phyloP scores from a whole-genome alignment of 768 basidiomycete species.

The Leucosporidium creatinivorum region DNA sequence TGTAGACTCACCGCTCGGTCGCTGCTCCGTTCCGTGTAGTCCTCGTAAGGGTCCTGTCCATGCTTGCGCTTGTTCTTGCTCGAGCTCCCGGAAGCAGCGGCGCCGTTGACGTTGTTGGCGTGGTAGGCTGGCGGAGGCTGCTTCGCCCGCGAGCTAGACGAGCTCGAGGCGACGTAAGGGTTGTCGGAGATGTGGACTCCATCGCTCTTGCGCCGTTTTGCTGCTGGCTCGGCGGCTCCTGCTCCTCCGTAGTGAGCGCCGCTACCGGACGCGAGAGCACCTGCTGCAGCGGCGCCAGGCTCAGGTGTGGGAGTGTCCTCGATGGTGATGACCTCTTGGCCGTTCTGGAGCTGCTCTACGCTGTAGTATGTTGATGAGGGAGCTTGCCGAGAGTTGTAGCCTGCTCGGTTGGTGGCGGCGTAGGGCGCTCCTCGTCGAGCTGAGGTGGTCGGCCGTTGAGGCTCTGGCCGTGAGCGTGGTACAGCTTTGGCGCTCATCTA shows the following conservation, averaged over 20 bases:
- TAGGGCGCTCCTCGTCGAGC: background rate
- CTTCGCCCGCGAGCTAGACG: slow-evolving; percentile 1
- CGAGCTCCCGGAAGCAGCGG: background rate
- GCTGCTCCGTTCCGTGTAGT: background rate
- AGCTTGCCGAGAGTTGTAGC: slow-evolving; percentile 1
- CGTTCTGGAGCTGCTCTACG: slow-evolving; percentile 19
- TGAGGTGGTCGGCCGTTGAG: too few species aligned
- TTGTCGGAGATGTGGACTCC: slow-evolving; percentile 1
- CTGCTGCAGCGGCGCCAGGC: background rate
- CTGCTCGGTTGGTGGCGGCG: background rate
- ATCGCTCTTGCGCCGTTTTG: slow-evolving; percentile 28
- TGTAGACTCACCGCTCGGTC: background rate
- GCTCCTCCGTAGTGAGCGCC: slow-evolving; percentile 3
- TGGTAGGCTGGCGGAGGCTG: background rate
- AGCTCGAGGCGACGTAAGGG: background rate
- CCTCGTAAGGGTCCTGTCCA: background rate
- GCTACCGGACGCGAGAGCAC: background rate
- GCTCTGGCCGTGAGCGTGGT: background rate
- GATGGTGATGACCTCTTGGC: slow-evolving; percentile 30
- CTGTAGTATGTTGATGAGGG: slow-evolving; percentile 14
- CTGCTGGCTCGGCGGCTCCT: slow-evolving; percentile 8
- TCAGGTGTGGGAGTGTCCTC: slow-evolving; percentile 29
- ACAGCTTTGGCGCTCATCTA: background rate
- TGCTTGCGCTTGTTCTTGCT: slow-evolving; percentile 11
- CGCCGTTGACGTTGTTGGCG: background rate